A percentile compares a stretch with the other conserved stretches of the same genome.
phyloP scores from a whole-genome alignment of 1,139 yeast genomes.

The Hyphopichia fennica region DNA sequence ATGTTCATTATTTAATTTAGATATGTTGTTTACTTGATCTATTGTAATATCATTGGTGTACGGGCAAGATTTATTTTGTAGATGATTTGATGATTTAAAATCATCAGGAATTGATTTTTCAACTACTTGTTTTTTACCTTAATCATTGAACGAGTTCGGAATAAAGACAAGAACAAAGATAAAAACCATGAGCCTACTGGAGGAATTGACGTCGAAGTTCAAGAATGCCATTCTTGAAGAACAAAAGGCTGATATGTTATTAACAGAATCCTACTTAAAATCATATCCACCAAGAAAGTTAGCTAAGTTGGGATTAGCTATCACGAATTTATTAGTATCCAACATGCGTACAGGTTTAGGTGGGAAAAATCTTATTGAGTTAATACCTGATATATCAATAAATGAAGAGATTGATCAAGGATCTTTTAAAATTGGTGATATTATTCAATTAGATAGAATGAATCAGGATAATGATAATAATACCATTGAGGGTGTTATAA shows the following conservation, averaged over 20 bases:
- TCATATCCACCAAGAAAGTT: conserved; percentile 63
- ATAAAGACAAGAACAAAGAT: too few species aligned
- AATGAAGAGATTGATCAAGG: conserved; percentile 51
- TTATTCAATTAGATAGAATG: conserved; percentile 55
- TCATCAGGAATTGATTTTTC: too few species aligned
- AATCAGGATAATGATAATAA: conserved; percentile 17
- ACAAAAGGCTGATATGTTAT: conserved; percentile 56
- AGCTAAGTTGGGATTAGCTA: conserved; percentile 71
- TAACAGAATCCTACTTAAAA: conserved; percentile 50
- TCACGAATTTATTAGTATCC: conserved; percentile 60
- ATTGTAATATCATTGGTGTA: too few species aligned
- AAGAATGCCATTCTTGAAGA: conserved; percentile 56
- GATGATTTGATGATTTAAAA: too few species aligned
- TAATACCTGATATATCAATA: conserved; percentile 52
- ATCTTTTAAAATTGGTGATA: conserved; percentile 74
- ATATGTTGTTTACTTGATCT: background rate
- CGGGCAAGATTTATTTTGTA: too few species aligned
- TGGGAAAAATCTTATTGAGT: conserved; percentile 70
- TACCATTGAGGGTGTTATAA: conserved; percentile 60
- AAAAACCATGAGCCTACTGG: conserved; percentile 3
- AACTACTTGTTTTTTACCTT: too few species aligned
- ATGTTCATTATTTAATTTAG: background rate
- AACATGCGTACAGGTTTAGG: conserved; percentile 77
- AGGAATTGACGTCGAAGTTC: conserved; percentile 41
- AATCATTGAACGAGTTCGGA: too few species aligned